Evolutionary conservation across 192 early-diverging fungal genomes (phyloP), one percentile per base, ranked within the genome.

Genomic region (Coemansia sp.): DNA sequence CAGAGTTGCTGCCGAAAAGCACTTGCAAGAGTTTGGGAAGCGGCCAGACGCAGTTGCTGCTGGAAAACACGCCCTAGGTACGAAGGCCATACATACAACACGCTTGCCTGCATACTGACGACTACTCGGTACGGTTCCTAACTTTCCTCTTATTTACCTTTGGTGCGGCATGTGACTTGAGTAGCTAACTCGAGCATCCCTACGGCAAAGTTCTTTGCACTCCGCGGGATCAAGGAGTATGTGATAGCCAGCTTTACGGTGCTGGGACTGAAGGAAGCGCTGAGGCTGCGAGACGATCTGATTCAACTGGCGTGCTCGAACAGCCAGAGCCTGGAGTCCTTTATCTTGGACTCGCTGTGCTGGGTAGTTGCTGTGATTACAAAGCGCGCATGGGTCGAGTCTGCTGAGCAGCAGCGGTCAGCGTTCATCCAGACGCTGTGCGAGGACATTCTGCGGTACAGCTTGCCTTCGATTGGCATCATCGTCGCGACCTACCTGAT

Each of bases 281-380:
- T 76, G 17, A 17, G 54, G 0, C 65, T 82, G 3, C 70, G 79
- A 20, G 73, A 82, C 20, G 79, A 82, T 56, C 64, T 82, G 56
- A 62, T 76, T 25, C 79, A 76, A 15, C 9, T 82, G 59, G 79
- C 79, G 6, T 36, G 69, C 17, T 42, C 46, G 2, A 65, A 65
- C 36, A 66, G 70, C 41, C 79, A 73, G 39, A 24, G 37, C n/a
- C 41, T 73, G 17, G 79, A 76, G 11, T 68, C 79, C 2, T 82
- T 82, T 70, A 74, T 82, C 4, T 24, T 82, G 5, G 79, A 76
- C 24, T 76, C 70, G 29, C 70, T 82, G 39, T 82, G 79, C 67
- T 82, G 79, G 79, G 70, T 73, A 1, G 51, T 82, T 25, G 79
- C 79, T 1, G 73, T 82, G 11, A 73, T 76, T n/a, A 82, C 79